Conservation (phyloP, 2,329 filamentous ascomycete genomes). For the Nigrospora oryzae region DNA sequence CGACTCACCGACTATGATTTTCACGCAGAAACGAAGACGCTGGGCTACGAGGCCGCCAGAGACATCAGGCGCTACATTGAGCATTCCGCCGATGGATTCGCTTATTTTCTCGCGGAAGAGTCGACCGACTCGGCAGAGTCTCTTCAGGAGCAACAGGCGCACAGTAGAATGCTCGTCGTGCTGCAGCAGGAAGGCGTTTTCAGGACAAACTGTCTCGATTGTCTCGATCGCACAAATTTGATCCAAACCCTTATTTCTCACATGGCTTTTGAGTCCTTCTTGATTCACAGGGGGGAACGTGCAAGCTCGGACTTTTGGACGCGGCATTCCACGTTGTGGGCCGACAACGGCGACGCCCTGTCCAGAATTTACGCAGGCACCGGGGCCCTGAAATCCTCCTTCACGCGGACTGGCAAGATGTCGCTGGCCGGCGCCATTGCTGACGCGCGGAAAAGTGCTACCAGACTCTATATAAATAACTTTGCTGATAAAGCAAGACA, state of each 20-base stretch:
- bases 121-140: constrained; percentile 42
- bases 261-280: constrained; percentile 81
- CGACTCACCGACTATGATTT: constrained; percentile 89
- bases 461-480: constrained; percentile 93
- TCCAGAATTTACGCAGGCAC: constrained; percentile 96
- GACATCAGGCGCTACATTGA: constrained; percentile 74
- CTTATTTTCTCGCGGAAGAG: constrained; percentile 82
- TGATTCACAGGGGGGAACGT: constrained; percentile 61
- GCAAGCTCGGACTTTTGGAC: constrained; percentile 81
- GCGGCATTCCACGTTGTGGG: constrained; percentile 88
- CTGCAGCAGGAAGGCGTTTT: constrained; percentile 94
- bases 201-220: constrained; percentile 92
- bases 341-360: constrained; percentile 89
- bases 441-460: constrained; percentile 92
- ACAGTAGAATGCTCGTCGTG: constrained; percentile 53
- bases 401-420: constrained; percentile 92
- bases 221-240: constrained; percentile 88
- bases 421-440: constrained; percentile 86
- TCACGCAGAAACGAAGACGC: constrained; percentile 84
- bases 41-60: constrained; percentile 84
- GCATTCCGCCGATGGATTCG: constrained; percentile 75
- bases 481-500: constrained; percentile 90
- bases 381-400: constrained; percentile 89
- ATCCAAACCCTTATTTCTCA: constrained; percentile 94
- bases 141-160: constrained; percentile 23